phyloP scores from a whole-genome alignment of 2,329 filamentous ascomycete genomes.

The Clarireedia paspali region DNA sequence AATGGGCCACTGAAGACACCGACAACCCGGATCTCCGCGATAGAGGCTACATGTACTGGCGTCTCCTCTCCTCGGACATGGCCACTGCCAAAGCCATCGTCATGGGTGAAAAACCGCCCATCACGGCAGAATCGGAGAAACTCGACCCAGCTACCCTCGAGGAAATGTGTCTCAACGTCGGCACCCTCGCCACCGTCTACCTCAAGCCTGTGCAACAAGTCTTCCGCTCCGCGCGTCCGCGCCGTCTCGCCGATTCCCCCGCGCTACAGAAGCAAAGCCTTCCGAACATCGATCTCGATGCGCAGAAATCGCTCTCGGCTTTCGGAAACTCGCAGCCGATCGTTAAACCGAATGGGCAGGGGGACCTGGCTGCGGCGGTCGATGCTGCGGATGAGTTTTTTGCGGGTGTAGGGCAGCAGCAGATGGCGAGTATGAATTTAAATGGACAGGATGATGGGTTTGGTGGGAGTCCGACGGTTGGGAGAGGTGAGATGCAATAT shows the following conservation, averaged over 20 bases:
- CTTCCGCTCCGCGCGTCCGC: slow-evolving; percentile 79
- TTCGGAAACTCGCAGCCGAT: slow-evolving; percentile 39
- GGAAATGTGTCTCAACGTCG: slow-evolving; percentile 95
- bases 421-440: slow-evolving; percentile 66
- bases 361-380: slow-evolving; percentile 62
- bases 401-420: slow-evolving; percentile 63
- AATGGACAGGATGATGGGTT: slow-evolving; percentile 55
- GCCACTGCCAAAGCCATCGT: slow-evolving; percentile 78
- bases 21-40: slow-evolving; percentile 96
- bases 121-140: slow-evolving; percentile 92
- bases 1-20: slow-evolving; percentile 99
- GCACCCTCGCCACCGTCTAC: slow-evolving; percentile 93
- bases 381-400: slow-evolving; percentile 89
- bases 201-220: slow-evolving; percentile 96
- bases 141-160: slow-evolving; percentile 86
- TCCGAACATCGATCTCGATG: slow-evolving; percentile 45
- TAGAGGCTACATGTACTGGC: slow-evolving; percentile 99
- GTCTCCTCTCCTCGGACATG: slow-evolving; percentile 86
- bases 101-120: slow-evolving; percentile 95
- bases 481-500: slow-evolving; percentile 46
- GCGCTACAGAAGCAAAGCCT: slow-evolving; percentile 71
- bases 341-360: slow-evolving; percentile 24
- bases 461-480: slow-evolving; percentile 42
- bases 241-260: slow-evolving; percentile 72
- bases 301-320: slow-evolving; percentile 52